Percentiles rank a stretch among this genome's conserved stretches.
These are phyloP conservation scores for Alectoria sarmentosa DNA, from an alignment of 495 filamentous ascomycete species.

Conservation along the genomic window DNA sequence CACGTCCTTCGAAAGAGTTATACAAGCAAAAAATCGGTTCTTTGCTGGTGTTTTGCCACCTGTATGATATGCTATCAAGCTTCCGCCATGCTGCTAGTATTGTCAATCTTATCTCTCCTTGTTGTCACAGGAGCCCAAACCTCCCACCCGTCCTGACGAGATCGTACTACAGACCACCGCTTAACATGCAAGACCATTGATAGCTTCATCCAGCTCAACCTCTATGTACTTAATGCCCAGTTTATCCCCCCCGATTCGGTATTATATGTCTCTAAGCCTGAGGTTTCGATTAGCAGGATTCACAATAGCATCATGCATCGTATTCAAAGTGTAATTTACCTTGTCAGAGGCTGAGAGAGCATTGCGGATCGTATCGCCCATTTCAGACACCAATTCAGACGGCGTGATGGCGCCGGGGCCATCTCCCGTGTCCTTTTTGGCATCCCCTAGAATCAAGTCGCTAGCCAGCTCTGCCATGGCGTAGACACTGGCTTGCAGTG, in stretches of 20 bases:
- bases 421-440: not conserved
- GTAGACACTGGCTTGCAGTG: slow-evolving; percentile 33
- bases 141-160: not conserved
- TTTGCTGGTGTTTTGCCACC: not conserved
- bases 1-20: not conserved
- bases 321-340: not conserved
- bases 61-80: not conserved
- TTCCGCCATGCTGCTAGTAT: not conserved
- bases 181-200: not conserved
- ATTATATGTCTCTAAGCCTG: not conserved
- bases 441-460: slow-evolving; percentile 20
- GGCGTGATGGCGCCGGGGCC: not conserved
- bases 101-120: not conserved
- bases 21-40: not conserved
- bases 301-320: too few species aligned
- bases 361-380: not conserved
- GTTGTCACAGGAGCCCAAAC: not conserved
- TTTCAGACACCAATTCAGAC: not conserved
- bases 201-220: not conserved
- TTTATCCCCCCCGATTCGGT: too few species aligned
- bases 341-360: not conserved
- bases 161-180: not conserved
- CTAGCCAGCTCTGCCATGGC: slow-evolving; percentile 35
- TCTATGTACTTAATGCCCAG: not conserved
- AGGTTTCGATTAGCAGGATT: not conserved